A percentile compares a stretch with the other conserved stretches of the same genome.
Evolutionary conservation across 495 filamentous ascomycete species (phyloP).

Genomic region (Staphylotrichum longicolle): DNA sequence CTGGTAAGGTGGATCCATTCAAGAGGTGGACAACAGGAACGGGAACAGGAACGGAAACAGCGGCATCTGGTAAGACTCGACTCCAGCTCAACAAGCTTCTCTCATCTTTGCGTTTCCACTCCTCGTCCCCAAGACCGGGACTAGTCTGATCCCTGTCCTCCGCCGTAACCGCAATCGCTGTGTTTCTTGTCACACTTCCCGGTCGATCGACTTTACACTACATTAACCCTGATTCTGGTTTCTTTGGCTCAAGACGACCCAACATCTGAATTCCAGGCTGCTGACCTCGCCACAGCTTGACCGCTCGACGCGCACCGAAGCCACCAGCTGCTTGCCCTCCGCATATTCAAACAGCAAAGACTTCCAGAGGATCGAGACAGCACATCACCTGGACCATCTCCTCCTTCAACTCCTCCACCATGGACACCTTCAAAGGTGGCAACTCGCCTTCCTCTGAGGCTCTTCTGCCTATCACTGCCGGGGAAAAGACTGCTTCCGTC

Average conservation of each 20-base stretch:
- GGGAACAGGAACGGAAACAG: background rate
- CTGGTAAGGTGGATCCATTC: constrained; percentile 5
- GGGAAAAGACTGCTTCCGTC: constrained; percentile 16
- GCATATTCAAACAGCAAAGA: background rate
- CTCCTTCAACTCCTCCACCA: constrained; percentile 5
- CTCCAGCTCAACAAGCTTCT: background rate
- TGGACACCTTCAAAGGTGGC: constrained; percentile 20
- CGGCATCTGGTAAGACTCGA: constrained; percentile 5
- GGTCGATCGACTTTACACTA: background rate
- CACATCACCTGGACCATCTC: constrained; percentile 4
- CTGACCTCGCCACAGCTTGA: constrained; percentile 8
- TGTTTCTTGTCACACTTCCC: background rate
- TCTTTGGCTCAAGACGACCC: background rate
- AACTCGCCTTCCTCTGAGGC: constrained; percentile 14
- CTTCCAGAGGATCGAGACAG: background rate
- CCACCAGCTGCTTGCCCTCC: too few relatives aligned
- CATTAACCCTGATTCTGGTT: constrained; percentile 1
- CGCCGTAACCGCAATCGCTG: background rate
- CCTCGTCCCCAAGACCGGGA: too few relatives aligned
- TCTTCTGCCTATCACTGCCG: constrained; percentile 15
- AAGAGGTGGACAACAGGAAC: background rate
- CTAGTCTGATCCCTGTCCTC: too few relatives aligned
- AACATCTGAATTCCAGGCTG: constrained; percentile 2
- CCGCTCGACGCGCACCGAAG: too few relatives aligned
- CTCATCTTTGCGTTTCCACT: background rate